phyloP scores from a whole-genome alignment of 805 yeast species.

The Suhomyces canberraensis region DNA sequence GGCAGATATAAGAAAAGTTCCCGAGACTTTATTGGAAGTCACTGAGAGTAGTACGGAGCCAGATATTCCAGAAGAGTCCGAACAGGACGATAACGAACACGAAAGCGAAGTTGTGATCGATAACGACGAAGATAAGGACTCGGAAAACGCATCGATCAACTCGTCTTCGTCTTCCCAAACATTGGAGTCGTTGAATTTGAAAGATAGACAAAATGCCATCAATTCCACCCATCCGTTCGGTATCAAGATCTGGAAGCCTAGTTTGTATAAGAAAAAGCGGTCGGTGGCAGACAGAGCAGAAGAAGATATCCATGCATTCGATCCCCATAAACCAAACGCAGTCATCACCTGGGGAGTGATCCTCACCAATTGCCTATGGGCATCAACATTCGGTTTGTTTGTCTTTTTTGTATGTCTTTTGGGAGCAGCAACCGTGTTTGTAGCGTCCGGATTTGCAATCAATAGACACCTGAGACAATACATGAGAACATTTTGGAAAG shows the following conservation, averaged over 20 bases:
- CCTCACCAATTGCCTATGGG: slow-evolving; percentile 72
- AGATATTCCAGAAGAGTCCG: slow-evolving; percentile 7
- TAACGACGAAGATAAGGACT: slow-evolving; percentile 18
- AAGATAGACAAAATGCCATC: slow-evolving; percentile 94
- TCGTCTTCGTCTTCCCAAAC: slow-evolving; percentile 44
- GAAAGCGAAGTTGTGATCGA: too few species aligned
- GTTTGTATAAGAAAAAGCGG: slow-evolving; percentile 86
- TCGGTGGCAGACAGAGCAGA: slow-evolving; percentile 91
- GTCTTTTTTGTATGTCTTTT: slow-evolving; percentile 52
- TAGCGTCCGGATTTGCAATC: slow-evolving; percentile 39
- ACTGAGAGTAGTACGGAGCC: neutral
- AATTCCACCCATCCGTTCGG: slow-evolving; percentile 98
- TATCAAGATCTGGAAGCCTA: slow-evolving; percentile 98
- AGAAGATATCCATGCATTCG: slow-evolving; percentile 84
- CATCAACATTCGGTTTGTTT: slow-evolving; percentile 65
- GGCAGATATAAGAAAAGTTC: neutral
- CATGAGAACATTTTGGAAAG: slow-evolving; percentile 52
- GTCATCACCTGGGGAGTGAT: slow-evolving; percentile 60
- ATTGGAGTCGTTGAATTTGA: slow-evolving; percentile 77
- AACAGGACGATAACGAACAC: slow-evolving; percentile 7
- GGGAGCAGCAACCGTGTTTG: slow-evolving; percentile 46
- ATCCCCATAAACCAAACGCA: slow-evolving; percentile 40
- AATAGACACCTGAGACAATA: slow-evolving; percentile 57
- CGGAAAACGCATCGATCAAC: slow-evolving; percentile 23
- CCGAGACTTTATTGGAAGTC: neutral